Base-by-base conservation (phyloP, 2,329 filamentous ascomycete species). In the Fusarium xyrophilum region DNA sequence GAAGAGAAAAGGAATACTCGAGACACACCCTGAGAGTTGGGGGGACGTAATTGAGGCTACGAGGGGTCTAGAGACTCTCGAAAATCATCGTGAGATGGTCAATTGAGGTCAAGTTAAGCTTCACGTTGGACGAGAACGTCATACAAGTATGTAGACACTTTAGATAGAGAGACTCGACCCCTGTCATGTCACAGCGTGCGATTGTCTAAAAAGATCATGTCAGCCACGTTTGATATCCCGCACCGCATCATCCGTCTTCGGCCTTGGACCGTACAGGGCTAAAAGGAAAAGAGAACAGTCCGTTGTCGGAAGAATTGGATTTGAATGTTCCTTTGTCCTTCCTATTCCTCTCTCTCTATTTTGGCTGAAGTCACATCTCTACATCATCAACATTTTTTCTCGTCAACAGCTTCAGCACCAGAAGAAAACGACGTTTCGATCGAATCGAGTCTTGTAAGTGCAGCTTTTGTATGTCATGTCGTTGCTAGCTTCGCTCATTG, bases 301-400 rank as follows among this genome's bases (percentile, higher is more conserved):
- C 71, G 71, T 73, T 73, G 71, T 73, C 71, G 71, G 71, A 63
- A 53, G 52, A 63, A 63, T 63, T 39, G 51, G 32, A 54, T 25
- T 38, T 64, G 52, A 64, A 64, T 51, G 23, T 33, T 65, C 30
- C 30, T 67, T 46, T 59, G 59, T 58, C 50, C 50, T 60, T 64
- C 55, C 52, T 65, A 56, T 56, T 57, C 50, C 51, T 71, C 56
- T 56, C 54, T 53, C 51, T 73, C 56, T 42, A 67, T 56, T 51
- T 67, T 56, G 59, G 66, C 67, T 60, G 58, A 70, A 69, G 30
- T 62, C 51, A 42, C 47, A 55, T 60, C 38, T 63, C 42, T 66
- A 27, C 53, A 67, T 57, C 62, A 68, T 44, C 61, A 66, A 28
- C 57, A 46, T 32, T 39, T 27, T 35, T 53, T 48, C 32, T 63